Evolutionary conservation across 495 filamentous ascomycete species (phyloP).

Genomic region (Hyaloscypha hepaticicola): DNA sequence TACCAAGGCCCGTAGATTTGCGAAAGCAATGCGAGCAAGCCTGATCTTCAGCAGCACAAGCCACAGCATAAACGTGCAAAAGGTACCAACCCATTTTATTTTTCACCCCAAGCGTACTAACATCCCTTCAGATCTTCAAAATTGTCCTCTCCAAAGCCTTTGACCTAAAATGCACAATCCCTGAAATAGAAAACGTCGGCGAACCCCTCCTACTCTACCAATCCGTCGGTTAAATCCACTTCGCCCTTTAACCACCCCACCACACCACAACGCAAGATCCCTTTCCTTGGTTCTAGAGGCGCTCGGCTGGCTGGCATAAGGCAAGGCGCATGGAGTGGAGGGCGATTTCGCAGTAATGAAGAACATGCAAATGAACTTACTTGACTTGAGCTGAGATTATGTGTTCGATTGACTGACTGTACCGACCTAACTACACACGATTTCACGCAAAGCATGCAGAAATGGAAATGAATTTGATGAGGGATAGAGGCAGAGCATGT

Average conservation of each 20-base stretch:
- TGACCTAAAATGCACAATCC: conserved; percentile 97
- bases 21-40: conserved; percentile 95
- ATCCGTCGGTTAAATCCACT: conserved; percentile 47
- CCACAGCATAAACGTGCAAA: conserved; percentile 99
- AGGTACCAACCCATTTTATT: conserved; percentile 54
- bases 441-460: not conserved
- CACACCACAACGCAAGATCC: not conserved
- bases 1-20: conserved; percentile 85
- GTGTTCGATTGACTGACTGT: not conserved
- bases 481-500: not conserved
- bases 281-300: not conserved
- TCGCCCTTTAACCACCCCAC: not conserved
- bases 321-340: not conserved
- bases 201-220: conserved; percentile 96
- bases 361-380: not conserved
- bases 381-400: not conserved
- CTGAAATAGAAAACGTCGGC: conserved; percentile 95
- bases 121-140: conserved; percentile 83
- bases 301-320: not conserved
- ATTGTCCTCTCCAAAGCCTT: conserved; percentile 98
- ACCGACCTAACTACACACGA: not conserved
- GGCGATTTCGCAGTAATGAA: not conserved
- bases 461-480: not conserved
- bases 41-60: conserved; percentile 98
- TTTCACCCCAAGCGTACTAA: conserved; percentile 8